A percentile compares a stretch with the other conserved stretches of the same genome.
phyloP scores from a whole-genome alignment of 768 basidiomycete genomes.

The Kwoniella bestiolae region DNA sequence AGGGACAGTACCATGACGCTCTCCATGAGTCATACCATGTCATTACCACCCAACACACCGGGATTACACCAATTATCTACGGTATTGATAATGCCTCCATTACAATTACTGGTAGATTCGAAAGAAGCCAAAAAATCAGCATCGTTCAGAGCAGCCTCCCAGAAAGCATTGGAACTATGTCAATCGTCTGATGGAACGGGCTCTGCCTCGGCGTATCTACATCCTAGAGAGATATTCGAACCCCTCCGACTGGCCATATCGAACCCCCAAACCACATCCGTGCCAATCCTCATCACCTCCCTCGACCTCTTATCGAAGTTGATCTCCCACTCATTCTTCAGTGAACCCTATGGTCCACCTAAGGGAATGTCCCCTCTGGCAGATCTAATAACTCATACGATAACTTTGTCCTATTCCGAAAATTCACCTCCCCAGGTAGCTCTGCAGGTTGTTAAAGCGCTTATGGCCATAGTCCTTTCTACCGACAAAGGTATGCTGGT shows the following conservation, averaged over 20 bases:
- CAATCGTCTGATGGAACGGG: slow-evolving; percentile 53
- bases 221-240: slow-evolving; percentile 86
- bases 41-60: slow-evolving; percentile 21
- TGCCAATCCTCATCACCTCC: slow-evolving; percentile 94
- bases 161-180: slow-evolving; percentile 80
- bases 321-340: slow-evolving; percentile 95
- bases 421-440: slow-evolving; percentile 86
- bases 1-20: slow-evolving; percentile 48
- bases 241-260: slow-evolving; percentile 89
- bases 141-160: slow-evolving; percentile 80
- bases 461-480: slow-evolving; percentile 86
- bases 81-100: slow-evolving; percentile 65
- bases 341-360: slow-evolving; percentile 74
- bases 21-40: slow-evolving; percentile 36
- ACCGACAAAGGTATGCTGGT: slow-evolving; percentile 64
- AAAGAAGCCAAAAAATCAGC: slow-evolving; percentile 83
- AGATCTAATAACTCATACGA: slow-evolving; percentile 91
- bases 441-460: slow-evolving; percentile 93
- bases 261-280: slow-evolving; percentile 75
- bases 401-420: slow-evolving; percentile 88
- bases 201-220: slow-evolving; percentile 68
- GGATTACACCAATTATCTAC: slow-evolving; percentile 49
- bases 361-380: slow-evolving; percentile 76
- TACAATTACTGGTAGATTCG: slow-evolving; percentile 83
- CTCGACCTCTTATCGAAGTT: slow-evolving; percentile 97